Conservation (phyloP, 164 flowering plant species). For the Vitis amurensis region DNA sequence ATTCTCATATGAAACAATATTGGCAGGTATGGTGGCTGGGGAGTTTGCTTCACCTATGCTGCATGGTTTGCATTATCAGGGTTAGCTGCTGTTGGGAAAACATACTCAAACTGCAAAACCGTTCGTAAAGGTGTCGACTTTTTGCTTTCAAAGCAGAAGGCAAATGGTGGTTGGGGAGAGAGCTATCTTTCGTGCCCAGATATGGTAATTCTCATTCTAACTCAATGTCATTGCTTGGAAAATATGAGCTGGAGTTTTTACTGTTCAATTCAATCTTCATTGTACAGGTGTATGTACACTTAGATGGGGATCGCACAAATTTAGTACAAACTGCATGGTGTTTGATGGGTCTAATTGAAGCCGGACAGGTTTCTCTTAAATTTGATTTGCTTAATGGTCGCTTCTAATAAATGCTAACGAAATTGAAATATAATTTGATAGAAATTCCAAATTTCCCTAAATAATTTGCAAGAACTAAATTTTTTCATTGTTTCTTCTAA, state of each 20-base stretch:
- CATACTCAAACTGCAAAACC: constrained; percentile 30
- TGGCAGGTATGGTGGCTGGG: constrained; percentile 59
- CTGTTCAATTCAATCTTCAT: no score
- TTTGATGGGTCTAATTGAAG: no score
- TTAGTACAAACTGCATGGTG: no score
- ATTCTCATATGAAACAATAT: not conserved
- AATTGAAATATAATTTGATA: no score
- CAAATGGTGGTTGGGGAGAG: constrained; percentile 65
- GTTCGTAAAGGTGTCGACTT: constrained; percentile 40
- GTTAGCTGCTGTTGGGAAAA: constrained; percentile 39
- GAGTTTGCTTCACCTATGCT: constrained; percentile 50
- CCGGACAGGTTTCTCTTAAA: no score
- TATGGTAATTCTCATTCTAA: constrained; percentile 25
- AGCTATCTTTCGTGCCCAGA: constrained; percentile 47
- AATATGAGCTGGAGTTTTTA: no score
- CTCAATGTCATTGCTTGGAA: no score
- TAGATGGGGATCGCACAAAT: constrained; percentile 35
- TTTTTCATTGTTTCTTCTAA: no score
- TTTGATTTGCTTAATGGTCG: no score
- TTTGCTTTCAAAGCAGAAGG: constrained; percentile 34
- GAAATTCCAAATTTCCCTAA: no score
- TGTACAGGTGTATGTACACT: constrained; percentile 43
- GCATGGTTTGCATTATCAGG: constrained; percentile 48
- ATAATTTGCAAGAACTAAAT: no score
- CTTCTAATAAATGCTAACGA: no score